Evolutionary conservation across 805 yeast species (phyloP), one percentile per base, ranked within the genome.

Genomic region (Lipomyces sp.): DNA sequence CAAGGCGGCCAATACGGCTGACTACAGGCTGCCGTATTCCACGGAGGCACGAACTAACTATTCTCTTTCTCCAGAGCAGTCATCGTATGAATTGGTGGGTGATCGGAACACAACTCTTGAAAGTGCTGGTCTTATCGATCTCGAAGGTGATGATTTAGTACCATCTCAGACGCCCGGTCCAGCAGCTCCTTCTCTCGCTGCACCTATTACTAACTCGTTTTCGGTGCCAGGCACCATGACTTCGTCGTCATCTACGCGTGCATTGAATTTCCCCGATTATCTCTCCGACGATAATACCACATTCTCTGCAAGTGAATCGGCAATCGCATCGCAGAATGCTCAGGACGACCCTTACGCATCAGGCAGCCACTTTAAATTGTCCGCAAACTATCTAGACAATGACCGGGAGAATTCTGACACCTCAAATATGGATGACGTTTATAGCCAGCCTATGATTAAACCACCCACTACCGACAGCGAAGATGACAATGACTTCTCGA

Each of bases 311-410:
- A 18, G 29, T 11, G 24, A 42, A 42, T 42, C 48, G 24, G 7
- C n/a, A 42, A 3, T n/a, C 0, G 29, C 48, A 15, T 8, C 48
- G 48, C 48, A 13, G 18, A 42, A 24, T 24, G 1, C 24, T 42
- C 48, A 42, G 5, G 48, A 15, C 24, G 48, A 15, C 48, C 35
- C 11, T 3, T 11, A 15, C 33, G 29, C 42, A 30, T 33, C 42
- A 29, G 30, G 50, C 4, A 50, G 39, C 29, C 48, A 30, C 29
- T 35, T 64, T 18, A 53, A 50, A n/a, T 11, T 24, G 34, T 54
- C 67, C 4, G 69, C 64, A 29, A 57, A 59, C 53, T 66, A 66
- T 51, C 69, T 66, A 15, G 62, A 60, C 24, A 24, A 15, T n/a
- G 62, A 57, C 45, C 32, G 13, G 48, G 59, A 39, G 24, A 37